phyloP scores from a whole-genome alignment of 148 eudicot species.

The Cornus controversa region DNA sequence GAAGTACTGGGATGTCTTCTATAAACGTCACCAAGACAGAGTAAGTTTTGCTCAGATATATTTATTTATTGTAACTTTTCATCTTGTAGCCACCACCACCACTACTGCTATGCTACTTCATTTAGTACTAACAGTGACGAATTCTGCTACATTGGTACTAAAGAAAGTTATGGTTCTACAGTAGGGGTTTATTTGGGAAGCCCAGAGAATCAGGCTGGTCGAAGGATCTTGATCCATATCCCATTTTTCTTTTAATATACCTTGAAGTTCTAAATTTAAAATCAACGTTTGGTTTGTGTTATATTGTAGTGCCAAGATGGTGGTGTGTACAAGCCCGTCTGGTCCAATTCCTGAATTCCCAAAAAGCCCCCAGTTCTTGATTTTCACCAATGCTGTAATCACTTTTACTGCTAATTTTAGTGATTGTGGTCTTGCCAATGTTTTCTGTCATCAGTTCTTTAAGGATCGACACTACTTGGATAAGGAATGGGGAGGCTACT shows the following conservation, averaged over 20 bases:
- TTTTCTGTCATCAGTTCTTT: constrained; percentile 66
- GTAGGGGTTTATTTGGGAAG: constrained; percentile 2
- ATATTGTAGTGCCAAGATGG: constrained; percentile 8
- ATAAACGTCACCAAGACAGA: constrained; percentile 90
- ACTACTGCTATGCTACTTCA: background rate
- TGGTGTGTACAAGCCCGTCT: background rate
- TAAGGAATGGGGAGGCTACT: constrained; percentile 93
- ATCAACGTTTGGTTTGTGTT: background rate
- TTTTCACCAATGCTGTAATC: background rate
- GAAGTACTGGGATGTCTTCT: constrained; percentile 94
- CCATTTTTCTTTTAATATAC: background rate
- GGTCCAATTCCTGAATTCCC: background rate
- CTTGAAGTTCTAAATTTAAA: background rate
- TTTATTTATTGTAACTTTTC: background rate
- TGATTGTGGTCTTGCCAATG: background rate
- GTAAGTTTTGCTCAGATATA: constrained; percentile 33
- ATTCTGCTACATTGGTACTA: background rate
- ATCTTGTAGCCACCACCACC: background rate
- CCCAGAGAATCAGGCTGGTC: background rate
- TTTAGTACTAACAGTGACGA: too few relatives aligned
- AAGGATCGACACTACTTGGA: constrained; percentile 97
- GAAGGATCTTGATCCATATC: background rate
- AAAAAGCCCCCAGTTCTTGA: background rate
- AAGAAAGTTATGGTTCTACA: background rate
- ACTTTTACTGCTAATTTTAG: background rate